A percentile compares a stretch with the other conserved stretches of the same genome.
These are phyloP conservation scores for Fusarium sambucinum DNA, from an alignment of 2,329 filamentous ascomycete genomes.

Conservation along the genomic window DNA sequence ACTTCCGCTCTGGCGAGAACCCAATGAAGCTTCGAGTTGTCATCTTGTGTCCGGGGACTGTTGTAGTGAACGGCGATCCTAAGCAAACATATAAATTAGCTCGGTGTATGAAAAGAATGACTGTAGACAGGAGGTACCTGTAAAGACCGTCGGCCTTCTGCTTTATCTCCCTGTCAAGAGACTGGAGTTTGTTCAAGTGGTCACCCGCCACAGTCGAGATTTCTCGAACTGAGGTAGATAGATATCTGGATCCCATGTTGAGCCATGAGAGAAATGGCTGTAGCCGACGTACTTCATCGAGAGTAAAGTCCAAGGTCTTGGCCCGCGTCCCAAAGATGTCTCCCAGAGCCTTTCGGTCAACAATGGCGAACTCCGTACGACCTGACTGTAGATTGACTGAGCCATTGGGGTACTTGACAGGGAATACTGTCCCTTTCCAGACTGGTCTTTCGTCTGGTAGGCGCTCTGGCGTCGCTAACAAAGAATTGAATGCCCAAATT, in stretches of 20 bases:
- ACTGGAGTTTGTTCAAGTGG: slow-evolving; percentile 34
- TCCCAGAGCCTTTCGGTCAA: slow-evolving; percentile 49
- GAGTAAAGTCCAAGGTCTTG: slow-evolving; percentile 53
- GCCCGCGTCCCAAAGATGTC: slow-evolving; percentile 47
- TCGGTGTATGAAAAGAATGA: accelerated
- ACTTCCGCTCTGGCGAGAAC: slow-evolving; percentile 34
- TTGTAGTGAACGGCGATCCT: slow-evolving; percentile 44
- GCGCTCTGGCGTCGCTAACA: slow-evolving; percentile 38
- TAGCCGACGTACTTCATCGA: slow-evolving; percentile 51
- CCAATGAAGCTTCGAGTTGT: slow-evolving; percentile 25
- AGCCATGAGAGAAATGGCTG: slow-evolving; percentile 53
- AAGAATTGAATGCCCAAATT: slow-evolving; percentile 51
- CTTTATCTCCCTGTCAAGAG: slow-evolving; percentile 46
- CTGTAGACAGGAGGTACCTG: slow-evolving; percentile 42
- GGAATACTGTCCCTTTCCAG: slow-evolving; percentile 35
- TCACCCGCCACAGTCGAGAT: slow-evolving; percentile 47
- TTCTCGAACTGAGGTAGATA: slow-evolving; percentile 53
- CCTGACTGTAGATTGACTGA: slow-evolving; percentile 23
- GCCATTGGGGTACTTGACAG: slow-evolving; percentile 42
- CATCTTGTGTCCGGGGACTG: slow-evolving; percentile 30
- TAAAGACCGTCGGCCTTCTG: slow-evolving; percentile 50
- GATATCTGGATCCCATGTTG: slow-evolving; percentile 47
- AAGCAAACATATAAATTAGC: not conserved
- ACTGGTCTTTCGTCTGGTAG: slow-evolving; percentile 20
- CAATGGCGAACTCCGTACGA: slow-evolving; percentile 50